Conservation (phyloP, 176 grass and related monocot genomes). For the Aegilops bicornis region DNA sequence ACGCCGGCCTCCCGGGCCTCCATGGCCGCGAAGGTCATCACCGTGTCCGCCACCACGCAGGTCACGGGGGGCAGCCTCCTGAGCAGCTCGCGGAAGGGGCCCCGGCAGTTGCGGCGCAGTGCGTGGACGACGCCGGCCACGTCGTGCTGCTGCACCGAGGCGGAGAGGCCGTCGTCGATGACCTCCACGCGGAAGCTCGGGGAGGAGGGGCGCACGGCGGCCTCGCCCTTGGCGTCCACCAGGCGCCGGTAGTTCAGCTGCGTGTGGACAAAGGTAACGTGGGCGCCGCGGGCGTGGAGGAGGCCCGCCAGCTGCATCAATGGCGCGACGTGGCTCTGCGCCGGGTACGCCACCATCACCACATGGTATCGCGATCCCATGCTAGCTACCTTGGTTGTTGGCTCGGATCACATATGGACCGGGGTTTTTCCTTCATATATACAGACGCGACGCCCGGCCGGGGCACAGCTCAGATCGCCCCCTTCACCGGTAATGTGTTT, state of each 20-base stretch:
- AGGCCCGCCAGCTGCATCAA: conserved; percentile 46
- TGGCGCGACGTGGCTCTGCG: conserved; percentile 32
- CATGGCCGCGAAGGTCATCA: conserved; percentile 39
- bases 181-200: conserved; percentile 36
- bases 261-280: conserved; percentile 47
- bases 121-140: conserved; percentile 16
- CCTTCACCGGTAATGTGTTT: too few species aligned
- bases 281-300: conserved; percentile 28
- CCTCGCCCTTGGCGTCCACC: not conserved
- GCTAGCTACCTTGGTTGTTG: too few species aligned
- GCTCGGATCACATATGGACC: too few species aligned
- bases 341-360: conserved; percentile 27
- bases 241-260: not conserved
- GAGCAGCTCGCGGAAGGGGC: conserved; percentile 1
- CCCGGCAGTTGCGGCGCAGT: conserved; percentile 29
- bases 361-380: not conserved
- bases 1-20: conserved; percentile 39
- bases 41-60: conserved; percentile 36
- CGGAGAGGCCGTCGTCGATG: conserved; percentile 35
- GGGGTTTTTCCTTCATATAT: too few species aligned
- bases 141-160: not conserved
- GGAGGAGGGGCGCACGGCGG: not conserved
- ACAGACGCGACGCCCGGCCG: too few species aligned
- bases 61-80: not conserved
- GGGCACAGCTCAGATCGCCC: too few species aligned